phyloP scores from a whole-genome alignment of 2,329 filamentous ascomycete genomes.

The Trichoderma harzianum region DNA sequence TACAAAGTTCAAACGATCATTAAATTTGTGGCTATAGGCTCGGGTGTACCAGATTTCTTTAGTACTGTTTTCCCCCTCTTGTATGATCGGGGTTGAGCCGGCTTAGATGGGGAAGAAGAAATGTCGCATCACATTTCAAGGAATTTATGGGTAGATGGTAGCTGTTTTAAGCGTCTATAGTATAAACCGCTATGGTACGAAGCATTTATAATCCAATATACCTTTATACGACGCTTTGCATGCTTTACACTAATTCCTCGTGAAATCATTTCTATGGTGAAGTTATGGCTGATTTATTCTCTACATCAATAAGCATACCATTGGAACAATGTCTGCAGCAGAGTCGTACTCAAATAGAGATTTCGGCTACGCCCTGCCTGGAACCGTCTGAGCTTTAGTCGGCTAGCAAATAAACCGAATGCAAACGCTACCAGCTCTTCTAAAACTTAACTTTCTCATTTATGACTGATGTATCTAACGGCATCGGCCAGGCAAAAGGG shows the following conservation, averaged over 20 bases:
- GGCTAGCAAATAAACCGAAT: too few relatives aligned
- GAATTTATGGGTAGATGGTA: not conserved
- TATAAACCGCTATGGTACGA: not conserved
- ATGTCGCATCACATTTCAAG: not conserved
- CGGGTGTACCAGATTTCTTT: not conserved
- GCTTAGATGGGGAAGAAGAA: not conserved
- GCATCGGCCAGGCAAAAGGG: too few relatives aligned
- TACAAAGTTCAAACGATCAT: not conserved
- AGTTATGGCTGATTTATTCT: not conserved
- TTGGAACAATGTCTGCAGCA: not conserved
- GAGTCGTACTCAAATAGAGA: not conserved
- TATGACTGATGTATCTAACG: too few relatives aligned
- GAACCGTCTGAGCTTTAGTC: too few relatives aligned
- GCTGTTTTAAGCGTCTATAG: not conserved
- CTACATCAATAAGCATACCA: not conserved
- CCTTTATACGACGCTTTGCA: not conserved
- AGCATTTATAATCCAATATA: not conserved
- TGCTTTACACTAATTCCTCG: not conserved
- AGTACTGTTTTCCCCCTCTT: not conserved
- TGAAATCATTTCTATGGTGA: not conserved
- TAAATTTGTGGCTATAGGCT: not conserved
- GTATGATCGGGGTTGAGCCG: not conserved
- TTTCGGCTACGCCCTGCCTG: not conserved
- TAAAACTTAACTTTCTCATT: too few relatives aligned
- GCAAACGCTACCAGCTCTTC: too few relatives aligned